phyloP scores from a whole-genome alignment of 2,329 filamentous ascomycete species.

The Beauveria australis region DNA sequence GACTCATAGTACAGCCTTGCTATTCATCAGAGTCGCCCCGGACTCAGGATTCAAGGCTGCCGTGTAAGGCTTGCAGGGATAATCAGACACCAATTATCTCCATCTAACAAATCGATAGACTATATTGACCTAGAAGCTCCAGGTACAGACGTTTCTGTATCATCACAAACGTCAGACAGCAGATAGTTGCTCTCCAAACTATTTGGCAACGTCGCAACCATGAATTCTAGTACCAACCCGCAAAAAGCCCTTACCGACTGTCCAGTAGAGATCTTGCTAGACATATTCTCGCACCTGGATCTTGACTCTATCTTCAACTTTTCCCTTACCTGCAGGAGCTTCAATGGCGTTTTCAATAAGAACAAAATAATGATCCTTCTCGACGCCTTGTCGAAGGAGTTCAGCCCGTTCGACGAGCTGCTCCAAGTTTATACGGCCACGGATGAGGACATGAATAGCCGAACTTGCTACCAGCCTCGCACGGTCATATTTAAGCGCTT shows the following conservation, averaged over 20 bases:
- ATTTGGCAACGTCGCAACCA: background rate
- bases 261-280: constrained; percentile 40
- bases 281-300: constrained; percentile 39
- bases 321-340: constrained; percentile 27
- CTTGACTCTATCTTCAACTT: constrained; percentile 32
- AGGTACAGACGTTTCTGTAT: no score
- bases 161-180: background rate
- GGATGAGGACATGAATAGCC: constrained; percentile 25
- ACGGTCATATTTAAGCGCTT: constrained; percentile 31
- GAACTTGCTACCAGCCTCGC: constrained; percentile 30
- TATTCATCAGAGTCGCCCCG: background rate
- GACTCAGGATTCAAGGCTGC: background rate
- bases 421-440: constrained; percentile 39
- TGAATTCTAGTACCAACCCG: background rate
- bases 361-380: constrained; percentile 35
- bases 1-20: constrained; percentile 2
- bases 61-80: background rate
- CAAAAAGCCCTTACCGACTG: constrained; percentile 21
- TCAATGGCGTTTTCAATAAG: constrained; percentile 32
- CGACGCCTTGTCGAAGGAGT: constrained; percentile 33
- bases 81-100: background rate
- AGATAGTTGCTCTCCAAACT: background rate
- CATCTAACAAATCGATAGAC: background rate
- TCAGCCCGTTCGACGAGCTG: constrained; percentile 36
- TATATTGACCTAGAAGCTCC: background rate